Conservation (phyloP, 2,329 filamentous ascomycete genomes). For the Arachnomyces sp. region DNA sequence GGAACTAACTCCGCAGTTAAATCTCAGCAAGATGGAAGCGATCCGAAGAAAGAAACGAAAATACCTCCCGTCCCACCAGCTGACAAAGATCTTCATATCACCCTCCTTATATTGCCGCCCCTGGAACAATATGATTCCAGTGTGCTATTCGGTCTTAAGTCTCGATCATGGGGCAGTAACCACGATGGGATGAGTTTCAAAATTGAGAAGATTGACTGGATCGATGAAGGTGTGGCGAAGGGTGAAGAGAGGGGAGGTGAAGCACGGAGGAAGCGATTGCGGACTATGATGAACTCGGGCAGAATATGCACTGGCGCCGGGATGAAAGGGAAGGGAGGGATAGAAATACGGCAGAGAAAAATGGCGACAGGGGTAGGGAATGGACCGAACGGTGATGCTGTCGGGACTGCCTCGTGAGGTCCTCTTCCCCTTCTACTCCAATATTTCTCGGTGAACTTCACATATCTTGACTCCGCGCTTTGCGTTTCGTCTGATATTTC, state of each 20-base stretch:
- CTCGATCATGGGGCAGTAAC: constrained; percentile 65
- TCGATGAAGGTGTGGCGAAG: constrained; percentile 57
- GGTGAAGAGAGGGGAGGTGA: constrained; percentile 41
- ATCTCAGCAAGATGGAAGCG: constrained; percentile 3
- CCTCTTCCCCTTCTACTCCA: too few species aligned
- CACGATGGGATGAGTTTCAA: constrained; percentile 90
- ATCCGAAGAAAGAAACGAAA: constrained; percentile 15
- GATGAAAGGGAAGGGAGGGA: constrained; percentile 14
- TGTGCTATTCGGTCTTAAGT: constrained; percentile 72
- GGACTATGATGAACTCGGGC: constrained; percentile 35
- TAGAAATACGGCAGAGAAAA: constrained; percentile 3
- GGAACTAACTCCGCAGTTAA: not conserved
- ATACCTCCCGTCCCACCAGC: constrained; percentile 46
- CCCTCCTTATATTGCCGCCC: constrained; percentile 71
- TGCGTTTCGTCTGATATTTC: too few species aligned
- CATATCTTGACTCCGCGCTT: too few species aligned
- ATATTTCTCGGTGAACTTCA: too few species aligned
- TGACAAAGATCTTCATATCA: constrained; percentile 78
- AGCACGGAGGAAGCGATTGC: constrained; percentile 44
- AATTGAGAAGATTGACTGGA: constrained; percentile 74
- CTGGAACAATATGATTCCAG: constrained; percentile 69
- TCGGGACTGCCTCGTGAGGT: constrained; percentile 26
- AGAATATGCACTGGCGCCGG: constrained; percentile 35
- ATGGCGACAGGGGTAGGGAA: not conserved
- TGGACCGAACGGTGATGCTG: constrained; percentile 17